These are phyloP conservation scores for Phylloporus arenicola DNA, from an alignment of 768 basidiomycete species.

Conservation along the genomic window DNA sequence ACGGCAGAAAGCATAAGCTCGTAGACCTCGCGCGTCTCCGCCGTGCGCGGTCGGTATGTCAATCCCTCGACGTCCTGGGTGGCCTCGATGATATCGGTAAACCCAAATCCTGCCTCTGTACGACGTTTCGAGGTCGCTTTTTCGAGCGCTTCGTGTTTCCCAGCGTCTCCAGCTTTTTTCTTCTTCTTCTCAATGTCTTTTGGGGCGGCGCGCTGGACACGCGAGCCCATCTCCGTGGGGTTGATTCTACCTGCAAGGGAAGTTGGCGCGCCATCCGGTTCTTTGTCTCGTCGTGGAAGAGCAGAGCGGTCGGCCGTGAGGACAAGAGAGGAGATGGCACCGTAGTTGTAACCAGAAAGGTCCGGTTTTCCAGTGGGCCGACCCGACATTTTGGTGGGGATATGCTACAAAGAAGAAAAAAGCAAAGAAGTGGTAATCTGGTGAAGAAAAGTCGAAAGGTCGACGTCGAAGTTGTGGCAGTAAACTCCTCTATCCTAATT, in stretches of 20 bases:
- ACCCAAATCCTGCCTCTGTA: constrained; percentile 66
- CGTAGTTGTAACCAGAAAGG: constrained; percentile 91
- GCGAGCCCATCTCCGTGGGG: constrained; percentile 88
- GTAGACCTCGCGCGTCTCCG: constrained; percentile 92
- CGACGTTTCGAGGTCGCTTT: constrained; percentile 53
- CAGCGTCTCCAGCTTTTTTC: constrained; percentile 63
- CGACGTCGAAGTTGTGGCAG: constrained; percentile 10
- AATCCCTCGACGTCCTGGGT: constrained; percentile 92
- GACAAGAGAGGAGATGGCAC: constrained; percentile 90
- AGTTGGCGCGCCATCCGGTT: constrained; percentile 95
- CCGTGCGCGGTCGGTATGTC: constrained; percentile 86
- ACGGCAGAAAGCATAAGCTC: constrained; percentile 83
- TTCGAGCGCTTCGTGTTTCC: constrained; percentile 51
- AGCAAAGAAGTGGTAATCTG: background rate
- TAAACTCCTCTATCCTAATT: constrained; percentile 5
- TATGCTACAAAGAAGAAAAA: constrained; percentile 3
- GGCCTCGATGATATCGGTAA: constrained; percentile 89
- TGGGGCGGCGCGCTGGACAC: constrained; percentile 74
- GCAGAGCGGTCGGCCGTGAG: constrained; percentile 84
- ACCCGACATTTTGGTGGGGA: constrained; percentile 32
- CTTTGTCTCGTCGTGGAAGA: constrained; percentile 83
- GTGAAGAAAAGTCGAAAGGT: background rate
- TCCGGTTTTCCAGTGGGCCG: constrained; percentile 58
- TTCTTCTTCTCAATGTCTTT: constrained; percentile 93
- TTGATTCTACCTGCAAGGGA: constrained; percentile 89